phyloP scores from a whole-genome alignment of 805 yeast genomes.

The Yarrowia alimentaria region DNA sequence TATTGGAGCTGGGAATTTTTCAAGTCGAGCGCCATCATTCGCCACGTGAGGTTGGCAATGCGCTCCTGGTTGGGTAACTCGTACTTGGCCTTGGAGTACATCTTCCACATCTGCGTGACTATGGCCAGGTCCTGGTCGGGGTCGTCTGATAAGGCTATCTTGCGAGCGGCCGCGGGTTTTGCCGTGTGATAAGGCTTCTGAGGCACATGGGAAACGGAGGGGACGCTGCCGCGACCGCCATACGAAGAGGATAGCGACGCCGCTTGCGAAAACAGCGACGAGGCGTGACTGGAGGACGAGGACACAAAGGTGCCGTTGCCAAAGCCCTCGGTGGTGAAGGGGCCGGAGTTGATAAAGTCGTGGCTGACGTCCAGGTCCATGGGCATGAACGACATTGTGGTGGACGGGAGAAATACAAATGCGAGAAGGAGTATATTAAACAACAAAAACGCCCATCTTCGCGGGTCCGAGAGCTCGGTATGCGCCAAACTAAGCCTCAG shows the following conservation, averaged over 20 bases:
- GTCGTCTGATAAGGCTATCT: background rate
- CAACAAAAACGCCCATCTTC: constrained; percentile 1
- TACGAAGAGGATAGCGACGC: too few species aligned
- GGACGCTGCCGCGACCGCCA: background rate
- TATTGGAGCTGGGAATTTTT: constrained; percentile 19
- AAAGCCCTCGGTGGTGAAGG: background rate
- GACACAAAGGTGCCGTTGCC: background rate
- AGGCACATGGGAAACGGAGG: background rate
- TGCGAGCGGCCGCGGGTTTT: background rate
- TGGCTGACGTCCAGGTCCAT: constrained; percentile 21
- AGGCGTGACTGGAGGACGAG: constrained; percentile 11
- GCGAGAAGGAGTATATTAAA: background rate
- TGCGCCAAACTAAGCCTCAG: too few species aligned
- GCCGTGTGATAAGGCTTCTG: background rate
- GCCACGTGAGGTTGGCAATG: constrained; percentile 84
- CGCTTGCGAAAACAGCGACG: constrained; percentile 8
- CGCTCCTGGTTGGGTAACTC: constrained; percentile 70
- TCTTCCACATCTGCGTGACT: constrained; percentile 56
- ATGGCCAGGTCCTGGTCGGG: constrained; percentile 14
- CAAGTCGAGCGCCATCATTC: constrained; percentile 55
- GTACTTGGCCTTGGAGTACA: constrained; percentile 75
- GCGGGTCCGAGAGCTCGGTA: constrained; percentile 1
- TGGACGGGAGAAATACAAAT: background rate
- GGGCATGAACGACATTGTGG: constrained; percentile 22
- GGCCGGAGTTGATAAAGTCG: constrained; percentile 2